Percentiles rank a stretch among this genome's conserved stretches.
Evolutionary conservation across 768 basidiomycete species (phyloP).

Genomic region (Podaxis sp.): DNA sequence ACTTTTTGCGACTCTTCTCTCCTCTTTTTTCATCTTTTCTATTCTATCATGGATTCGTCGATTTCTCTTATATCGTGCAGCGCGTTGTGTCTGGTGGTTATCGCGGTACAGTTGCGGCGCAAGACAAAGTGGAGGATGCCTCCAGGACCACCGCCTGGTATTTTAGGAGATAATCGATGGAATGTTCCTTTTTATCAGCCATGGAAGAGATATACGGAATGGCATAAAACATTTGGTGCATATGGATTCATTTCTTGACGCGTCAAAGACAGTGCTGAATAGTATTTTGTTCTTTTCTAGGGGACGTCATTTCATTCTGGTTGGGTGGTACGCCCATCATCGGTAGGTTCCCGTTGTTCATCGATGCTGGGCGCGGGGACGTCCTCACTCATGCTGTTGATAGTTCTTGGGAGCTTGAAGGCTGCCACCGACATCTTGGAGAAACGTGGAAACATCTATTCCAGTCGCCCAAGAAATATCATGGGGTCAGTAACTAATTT

Average conservation of each 20-base stretch:
- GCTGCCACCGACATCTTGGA: slow-evolving; percentile 28
- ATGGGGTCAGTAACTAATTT: slow-evolving; percentile 19
- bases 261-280: background rate
- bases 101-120: background rate
- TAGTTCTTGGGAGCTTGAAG: slow-evolving; percentile 24
- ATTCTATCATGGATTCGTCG: background rate
- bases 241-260: background rate
- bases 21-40: background rate
- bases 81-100: background rate
- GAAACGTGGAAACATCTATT: slow-evolving; percentile 29
- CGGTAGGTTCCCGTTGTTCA: slow-evolving; percentile 8
- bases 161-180: slow-evolving; percentile 14
- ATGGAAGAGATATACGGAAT: slow-evolving; percentile 19
- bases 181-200: slow-evolving; percentile 12
- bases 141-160: slow-evolving; percentile 15
- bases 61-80: slow-evolving; percentile 4
- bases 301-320: slow-evolving; percentile 18
- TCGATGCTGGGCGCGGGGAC: background rate
- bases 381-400: background rate
- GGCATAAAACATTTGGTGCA: slow-evolving; percentile 18
- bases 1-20: background rate
- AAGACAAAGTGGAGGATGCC: slow-evolving; percentile 12
- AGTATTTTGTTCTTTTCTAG: background rate
- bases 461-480: slow-evolving; percentile 27
- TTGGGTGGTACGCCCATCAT: slow-evolving; percentile 19